Base-by-base conservation (phyloP, 345 rosid genomes). In the Kernera saxatilis region DNA sequence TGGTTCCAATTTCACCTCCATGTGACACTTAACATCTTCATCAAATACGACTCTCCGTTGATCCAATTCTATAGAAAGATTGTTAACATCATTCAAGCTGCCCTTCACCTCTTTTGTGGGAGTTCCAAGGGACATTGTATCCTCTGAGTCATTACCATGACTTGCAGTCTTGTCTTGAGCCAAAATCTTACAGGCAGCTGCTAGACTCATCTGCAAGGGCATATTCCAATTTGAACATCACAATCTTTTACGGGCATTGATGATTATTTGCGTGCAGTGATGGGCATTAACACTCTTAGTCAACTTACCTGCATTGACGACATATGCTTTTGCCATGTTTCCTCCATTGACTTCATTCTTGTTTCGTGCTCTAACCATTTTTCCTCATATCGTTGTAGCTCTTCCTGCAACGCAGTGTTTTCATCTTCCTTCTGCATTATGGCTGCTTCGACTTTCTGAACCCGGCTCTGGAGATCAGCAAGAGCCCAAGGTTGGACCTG, bases 281-380 rank as follows among this genome's bases (percentile, higher is more conserved):
- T 37, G 48, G 12, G 18, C 3, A 23, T 50, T 13, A 12, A 59
- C 51, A 51, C 19, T 33, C 22, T 23, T 3, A 32, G 45, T 33
- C 12, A 40, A 32, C 10, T 73, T 22, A 87, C 98, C 73, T 91
- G 93, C 83, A 89, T 80, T 19, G 98, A 83, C 25, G 80, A 71
- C 87, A 91, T 86, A 78, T 93, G 97, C 66, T 79, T 87, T 78
- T 86, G 89, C 97, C 96, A 93, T 74, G 81, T 81, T 74, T 91
- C 93, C 84, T 93, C 98, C 96, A 87, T 86, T 18, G 87, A 79
- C 82, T 91, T 91, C 93, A 93, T 86, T 76, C 81, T 91, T 39
- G 75, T 75, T 85, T 93, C 97, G 4, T 87, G 79, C 3, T 89
- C 94, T 3, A 71, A 80, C 96, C 94, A 89, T 76, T 84, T 85